These are phyloP conservation scores for Trichopus zeylanicus DNA, from an alignment of 116 monocot species.

Conservation along the genomic window DNA sequence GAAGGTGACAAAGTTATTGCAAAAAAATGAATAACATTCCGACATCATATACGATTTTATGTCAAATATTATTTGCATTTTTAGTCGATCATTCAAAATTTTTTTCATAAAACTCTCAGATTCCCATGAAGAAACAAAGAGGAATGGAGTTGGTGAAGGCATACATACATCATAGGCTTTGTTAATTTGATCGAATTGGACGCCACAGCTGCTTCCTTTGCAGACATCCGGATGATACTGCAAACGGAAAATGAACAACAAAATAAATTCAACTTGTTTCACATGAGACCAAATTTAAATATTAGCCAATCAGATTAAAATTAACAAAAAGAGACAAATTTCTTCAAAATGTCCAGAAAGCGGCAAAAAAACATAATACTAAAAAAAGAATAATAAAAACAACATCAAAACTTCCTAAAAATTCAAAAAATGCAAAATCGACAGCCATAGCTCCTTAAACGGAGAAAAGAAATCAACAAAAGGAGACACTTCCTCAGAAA, in stretches of 20 bases:
- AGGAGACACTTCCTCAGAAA: no score
- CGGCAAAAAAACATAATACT: no score
- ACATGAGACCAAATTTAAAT: neutral
- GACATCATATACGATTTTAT: no score
- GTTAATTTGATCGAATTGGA: constrained; percentile 70
- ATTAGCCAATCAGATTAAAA: neutral
- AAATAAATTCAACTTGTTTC: neutral
- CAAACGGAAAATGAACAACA: neutral
- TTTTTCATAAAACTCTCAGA: neutral
- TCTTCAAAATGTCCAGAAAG: neutral
- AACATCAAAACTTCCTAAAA: no score
- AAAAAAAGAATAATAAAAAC: no score
- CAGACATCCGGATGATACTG: constrained; percentile 92
- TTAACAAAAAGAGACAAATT: neutral
- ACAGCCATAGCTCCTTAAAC: no score
- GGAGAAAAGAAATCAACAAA: no score
- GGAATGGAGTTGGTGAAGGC: neutral
- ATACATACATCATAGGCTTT: constrained; percentile 79
- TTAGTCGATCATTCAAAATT: neutral
- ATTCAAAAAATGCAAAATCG: no score
- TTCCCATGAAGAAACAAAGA: neutral
- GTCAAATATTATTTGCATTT: no score
- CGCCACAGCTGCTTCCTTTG: constrained; percentile 61
- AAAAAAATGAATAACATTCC: no score
- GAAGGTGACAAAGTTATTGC: no score